phyloP scores from a whole-genome alignment of 1,284 basidiomycete species.

The Cystobasidium slooffiae region DNA sequence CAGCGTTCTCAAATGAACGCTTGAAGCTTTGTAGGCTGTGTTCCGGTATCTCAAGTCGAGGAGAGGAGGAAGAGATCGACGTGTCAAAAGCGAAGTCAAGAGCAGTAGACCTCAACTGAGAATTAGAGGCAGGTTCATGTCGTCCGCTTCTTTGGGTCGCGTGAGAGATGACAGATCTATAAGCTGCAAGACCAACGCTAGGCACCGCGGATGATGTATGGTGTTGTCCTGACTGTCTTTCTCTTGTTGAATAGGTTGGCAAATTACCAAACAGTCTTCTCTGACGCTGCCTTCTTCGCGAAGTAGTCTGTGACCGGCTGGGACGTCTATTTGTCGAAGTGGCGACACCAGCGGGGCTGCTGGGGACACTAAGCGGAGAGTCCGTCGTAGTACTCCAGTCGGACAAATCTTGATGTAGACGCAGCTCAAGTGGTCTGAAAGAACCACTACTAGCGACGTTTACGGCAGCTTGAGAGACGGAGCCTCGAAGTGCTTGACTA shows the following conservation, averaged over 20 bases:
- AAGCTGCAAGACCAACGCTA: too few relatives aligned
- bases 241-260: background rate
- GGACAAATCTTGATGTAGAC: background rate
- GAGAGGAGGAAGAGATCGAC: background rate
- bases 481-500: background rate
- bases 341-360: background rate
- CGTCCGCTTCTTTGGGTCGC: too few relatives aligned
- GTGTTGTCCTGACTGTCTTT: too few relatives aligned
- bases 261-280: slow-evolving; percentile 1
- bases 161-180: too few relatives aligned
- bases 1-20: slow-evolving; percentile 30
- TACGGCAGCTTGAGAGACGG: background rate
- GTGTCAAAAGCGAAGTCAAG: background rate
- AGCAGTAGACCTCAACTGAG: background rate
- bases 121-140: background rate
- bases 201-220: too few relatives aligned
- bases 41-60: slow-evolving; percentile 23
- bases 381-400: background rate
- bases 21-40: slow-evolving; percentile 31
- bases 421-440: slow-evolving; percentile 3
- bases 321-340: background rate
- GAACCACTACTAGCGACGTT: background rate
- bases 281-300: background rate
- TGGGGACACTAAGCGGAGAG: background rate
- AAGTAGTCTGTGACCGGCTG: background rate